phyloP scores from a whole-genome alignment of 1,284 basidiomycete species.

The Pulveroboletus sp. region DNA sequence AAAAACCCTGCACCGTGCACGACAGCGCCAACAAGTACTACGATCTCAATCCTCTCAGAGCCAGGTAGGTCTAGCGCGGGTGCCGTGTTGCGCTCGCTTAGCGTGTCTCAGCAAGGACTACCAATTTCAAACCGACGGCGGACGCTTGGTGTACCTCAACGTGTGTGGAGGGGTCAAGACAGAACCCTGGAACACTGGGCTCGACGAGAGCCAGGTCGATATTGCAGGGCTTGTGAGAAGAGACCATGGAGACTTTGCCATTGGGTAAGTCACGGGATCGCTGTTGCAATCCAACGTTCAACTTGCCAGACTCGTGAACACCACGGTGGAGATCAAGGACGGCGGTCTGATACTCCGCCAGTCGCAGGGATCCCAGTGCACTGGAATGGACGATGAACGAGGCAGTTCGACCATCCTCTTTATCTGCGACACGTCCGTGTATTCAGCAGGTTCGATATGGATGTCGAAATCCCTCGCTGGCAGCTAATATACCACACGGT shows the following conservation, averaged over 20 bases:
- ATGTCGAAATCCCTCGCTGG: not conserved
- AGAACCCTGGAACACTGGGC: conserved; percentile 59
- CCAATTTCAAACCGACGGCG: conserved; percentile 48
- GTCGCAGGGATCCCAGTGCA: conserved; percentile 62
- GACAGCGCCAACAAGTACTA: conserved; percentile 52
- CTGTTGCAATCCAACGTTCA: not conserved
- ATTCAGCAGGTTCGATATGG: conserved; percentile 46
- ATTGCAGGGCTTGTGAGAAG: conserved; percentile 64
- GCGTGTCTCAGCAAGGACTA: conserved; percentile 59
- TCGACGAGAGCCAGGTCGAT: conserved; percentile 48
- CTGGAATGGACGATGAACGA: conserved; percentile 46
- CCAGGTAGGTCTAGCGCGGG: conserved; percentile 41
- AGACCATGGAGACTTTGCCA: conserved; percentile 66
- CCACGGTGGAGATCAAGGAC: conserved; percentile 53
- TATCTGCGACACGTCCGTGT: conserved; percentile 59
- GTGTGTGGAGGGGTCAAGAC: conserved; percentile 57
- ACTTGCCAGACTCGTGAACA: conserved; percentile 54
- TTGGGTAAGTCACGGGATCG: conserved; percentile 55
- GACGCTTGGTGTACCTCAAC: conserved; percentile 56
- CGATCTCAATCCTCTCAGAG: conserved; percentile 59
- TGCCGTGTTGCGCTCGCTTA: conserved; percentile 8
- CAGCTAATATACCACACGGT: not conserved
- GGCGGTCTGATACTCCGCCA: conserved; percentile 51
- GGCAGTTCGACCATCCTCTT: conserved; percentile 67
- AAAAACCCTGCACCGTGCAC: conserved; percentile 47